Percentiles rank a stretch among this genome's conserved stretches.
phyloP scores from a whole-genome alignment of 257 asterid genomes.

The Haberlea rhodopensis region DNA sequence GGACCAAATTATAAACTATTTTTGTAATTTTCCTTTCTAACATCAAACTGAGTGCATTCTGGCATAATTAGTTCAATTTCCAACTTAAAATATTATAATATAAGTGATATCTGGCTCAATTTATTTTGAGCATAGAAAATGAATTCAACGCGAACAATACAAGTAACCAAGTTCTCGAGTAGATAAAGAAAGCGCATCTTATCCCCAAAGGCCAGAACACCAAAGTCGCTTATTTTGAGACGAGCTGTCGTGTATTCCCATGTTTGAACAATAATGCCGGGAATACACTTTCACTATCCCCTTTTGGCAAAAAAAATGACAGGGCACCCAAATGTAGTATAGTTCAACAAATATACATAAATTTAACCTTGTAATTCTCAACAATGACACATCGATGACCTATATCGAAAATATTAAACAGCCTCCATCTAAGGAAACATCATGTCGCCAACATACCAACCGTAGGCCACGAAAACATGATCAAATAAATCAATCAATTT shows the following conservation, averaged over 20 bases:
- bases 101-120: background rate
- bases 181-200: too few relatives aligned
- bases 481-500: conserved; percentile 36
- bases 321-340: background rate
- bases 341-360: conserved; percentile 36
- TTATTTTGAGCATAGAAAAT: background rate
- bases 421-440: conserved; percentile 41
- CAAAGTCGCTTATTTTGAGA: background rate
- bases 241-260: background rate
- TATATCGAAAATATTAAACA: conserved; percentile 33
- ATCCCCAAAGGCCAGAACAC: too few relatives aligned
- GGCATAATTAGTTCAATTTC: background rate
- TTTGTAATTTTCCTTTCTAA: too few relatives aligned
- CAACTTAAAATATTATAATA: too few relatives aligned
- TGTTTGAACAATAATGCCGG: background rate
- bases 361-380: conserved; percentile 37
- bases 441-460: conserved; percentile 35
- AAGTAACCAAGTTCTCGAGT: too few relatives aligned
- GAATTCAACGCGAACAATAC: too few relatives aligned
- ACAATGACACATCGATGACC: conserved; percentile 45
- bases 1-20: too few relatives aligned
- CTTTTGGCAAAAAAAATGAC: background rate
- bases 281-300: background rate
- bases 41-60: background rate
- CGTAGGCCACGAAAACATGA: conserved; percentile 29